phyloP scores from a whole-genome alignment of 495 filamentous ascomycete species.

The Daldinia grandis region DNA sequence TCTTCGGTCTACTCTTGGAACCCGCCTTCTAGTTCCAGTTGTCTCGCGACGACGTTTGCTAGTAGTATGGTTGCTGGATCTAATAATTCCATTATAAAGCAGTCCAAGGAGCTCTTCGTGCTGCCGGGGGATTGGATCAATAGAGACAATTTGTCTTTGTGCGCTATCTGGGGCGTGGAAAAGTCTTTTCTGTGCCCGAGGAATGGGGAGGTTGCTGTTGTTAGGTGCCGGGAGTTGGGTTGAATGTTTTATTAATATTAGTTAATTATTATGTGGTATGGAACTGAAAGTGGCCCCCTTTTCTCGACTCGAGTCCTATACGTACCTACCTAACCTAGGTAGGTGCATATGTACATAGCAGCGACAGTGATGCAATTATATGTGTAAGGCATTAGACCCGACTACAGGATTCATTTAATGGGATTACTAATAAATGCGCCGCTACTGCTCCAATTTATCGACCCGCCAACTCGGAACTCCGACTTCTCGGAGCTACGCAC shows the following conservation, averaged over 20 bases:
- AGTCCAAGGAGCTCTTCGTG: slow-evolving; percentile 5
- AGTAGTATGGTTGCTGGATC: neutral
- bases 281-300: no score
- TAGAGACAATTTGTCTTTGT: slow-evolving; percentile 41
- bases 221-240: slow-evolving; percentile 23
- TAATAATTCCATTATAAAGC: neutral
- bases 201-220: slow-evolving; percentile 46
- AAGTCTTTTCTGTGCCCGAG: slow-evolving; percentile 45
- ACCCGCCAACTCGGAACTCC: neutral
- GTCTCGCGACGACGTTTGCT: neutral
- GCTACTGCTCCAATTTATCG: neutral
- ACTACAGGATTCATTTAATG: no score
- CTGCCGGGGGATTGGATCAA: slow-evolving; percentile 37
- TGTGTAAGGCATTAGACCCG: no score
- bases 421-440: neutral
- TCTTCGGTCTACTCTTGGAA: slow-evolving; percentile 7
- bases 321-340: no score
- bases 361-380: no score
- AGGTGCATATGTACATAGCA: no score
- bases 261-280: no score
- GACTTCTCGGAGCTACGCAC: slow-evolving; percentile 2
- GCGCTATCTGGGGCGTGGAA: slow-evolving; percentile 37
- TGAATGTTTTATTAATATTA: no score
- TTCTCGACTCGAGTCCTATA: no score
- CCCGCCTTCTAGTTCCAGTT: neutral